Percentiles rank a stretch among this genome's conserved stretches.
Evolutionary conservation across 2,329 filamentous ascomycete species (phyloP).

Genomic region (Achaetomium macrosporum): DNA sequence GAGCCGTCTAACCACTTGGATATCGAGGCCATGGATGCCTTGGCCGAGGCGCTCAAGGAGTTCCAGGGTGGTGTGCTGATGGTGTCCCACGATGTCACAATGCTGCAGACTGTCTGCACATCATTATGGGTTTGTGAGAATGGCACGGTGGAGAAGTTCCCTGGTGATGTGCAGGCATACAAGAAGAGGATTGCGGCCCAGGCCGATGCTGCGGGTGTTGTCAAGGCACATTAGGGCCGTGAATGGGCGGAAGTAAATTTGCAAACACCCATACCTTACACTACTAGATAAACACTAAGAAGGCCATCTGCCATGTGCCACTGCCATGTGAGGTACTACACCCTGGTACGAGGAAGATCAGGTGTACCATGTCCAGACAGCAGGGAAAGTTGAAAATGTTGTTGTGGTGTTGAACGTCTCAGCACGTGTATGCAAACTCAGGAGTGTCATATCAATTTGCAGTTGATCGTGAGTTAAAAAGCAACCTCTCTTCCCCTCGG

Average conservation of each 20-base stretch:
- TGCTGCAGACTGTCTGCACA: constrained; percentile 93
- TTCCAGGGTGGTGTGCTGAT: constrained; percentile 96
- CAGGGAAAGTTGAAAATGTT: no score
- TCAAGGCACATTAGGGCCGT: constrained; percentile 51
- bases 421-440: no score
- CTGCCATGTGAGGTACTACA: no score
- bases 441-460: no score
- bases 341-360: no score
- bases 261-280: no score
- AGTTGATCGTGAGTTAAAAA: no score
- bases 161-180: constrained; percentile 90
- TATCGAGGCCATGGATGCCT: constrained; percentile 98
- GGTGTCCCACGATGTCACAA: constrained; percentile 98
- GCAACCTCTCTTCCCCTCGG: no score
- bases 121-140: constrained; percentile 95
- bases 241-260: neutral
- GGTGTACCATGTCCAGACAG: no score
- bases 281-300: no score
- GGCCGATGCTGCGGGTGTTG: constrained; percentile 82
- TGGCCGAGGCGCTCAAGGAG: constrained; percentile 73
- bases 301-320: no score
- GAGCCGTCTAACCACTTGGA: constrained; percentile 98
- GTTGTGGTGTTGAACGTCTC: no score
- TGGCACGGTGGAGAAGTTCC: constrained; percentile 92
- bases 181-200: constrained; percentile 94